These are phyloP conservation scores for Posidonia oceanica DNA, from an alignment of 116 monocot genomes.

Conservation along the genomic window DNA sequence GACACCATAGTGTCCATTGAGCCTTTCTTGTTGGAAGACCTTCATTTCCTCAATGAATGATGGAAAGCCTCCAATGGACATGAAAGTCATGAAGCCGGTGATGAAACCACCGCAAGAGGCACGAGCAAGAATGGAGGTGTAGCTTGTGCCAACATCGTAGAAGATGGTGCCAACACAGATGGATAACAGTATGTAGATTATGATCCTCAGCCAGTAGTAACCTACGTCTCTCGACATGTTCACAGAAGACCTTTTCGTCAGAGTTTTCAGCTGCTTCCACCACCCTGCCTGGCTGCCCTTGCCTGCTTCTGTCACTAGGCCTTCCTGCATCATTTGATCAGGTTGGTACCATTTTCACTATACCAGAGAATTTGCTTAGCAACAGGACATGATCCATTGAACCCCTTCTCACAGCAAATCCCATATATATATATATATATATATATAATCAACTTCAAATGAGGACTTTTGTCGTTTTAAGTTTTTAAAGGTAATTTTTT, in stretches of 20 bases:
- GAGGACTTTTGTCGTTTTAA: too few relatives aligned
- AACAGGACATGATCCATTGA: too few relatives aligned
- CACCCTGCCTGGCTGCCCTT: conserved; percentile 69
- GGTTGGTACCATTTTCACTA: neutral
- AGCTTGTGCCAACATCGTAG: conserved; percentile 63
- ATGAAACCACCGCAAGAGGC: conserved; percentile 21
- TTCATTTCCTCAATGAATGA: conserved; percentile 47
- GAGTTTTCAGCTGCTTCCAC: conserved; percentile 60
- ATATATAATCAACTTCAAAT: too few relatives aligned
- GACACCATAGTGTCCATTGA: conserved; percentile 86
- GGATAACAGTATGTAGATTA: conserved; percentile 69
- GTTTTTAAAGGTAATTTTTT: too few relatives aligned
- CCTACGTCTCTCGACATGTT: conserved; percentile 96
- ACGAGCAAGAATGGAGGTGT: conserved; percentile 69
- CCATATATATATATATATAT: too few relatives aligned
- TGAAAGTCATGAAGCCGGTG: conserved; percentile 22
- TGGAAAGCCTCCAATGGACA: conserved; percentile 24
- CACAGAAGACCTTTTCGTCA: conserved; percentile 62
- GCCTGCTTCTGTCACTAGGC: conserved; percentile 20
- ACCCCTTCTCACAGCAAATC: too few relatives aligned
- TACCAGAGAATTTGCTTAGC: too few relatives aligned
- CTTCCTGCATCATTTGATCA: conserved; percentile 34
- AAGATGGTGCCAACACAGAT: conserved; percentile 85
- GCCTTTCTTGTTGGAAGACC: conserved; percentile 61
- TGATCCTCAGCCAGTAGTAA: conserved; percentile 86